Evolutionary conservation across 1,284 basidiomycete genomes (phyloP), one percentile per base, ranked within the genome.

Genomic region (Bondarzewia mesenterica): DNA sequence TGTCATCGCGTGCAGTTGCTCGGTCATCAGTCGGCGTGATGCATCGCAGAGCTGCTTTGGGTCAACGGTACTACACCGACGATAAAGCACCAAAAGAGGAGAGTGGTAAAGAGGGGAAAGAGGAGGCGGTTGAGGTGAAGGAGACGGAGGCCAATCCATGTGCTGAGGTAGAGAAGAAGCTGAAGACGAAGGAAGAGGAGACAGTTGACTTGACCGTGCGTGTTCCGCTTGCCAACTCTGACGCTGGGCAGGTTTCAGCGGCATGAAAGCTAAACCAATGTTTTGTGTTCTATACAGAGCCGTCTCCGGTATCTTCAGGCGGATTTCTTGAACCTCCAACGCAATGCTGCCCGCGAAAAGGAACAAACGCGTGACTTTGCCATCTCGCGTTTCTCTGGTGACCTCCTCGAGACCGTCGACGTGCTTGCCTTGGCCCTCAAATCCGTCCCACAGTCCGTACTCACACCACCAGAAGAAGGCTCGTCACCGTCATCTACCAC

Each of bases 281-380:
- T 43, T 36, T 42, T 4, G 25, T 16, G 25, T n/a, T 25, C 48
- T 21, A 48, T 25, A 8, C 54, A 93, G 91, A 75, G 81, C 60
- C 86, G 90, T 58, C 72, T 93, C 60, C 83, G 87, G 52, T 94
- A 95, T 64, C 74, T 89, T 50, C 86, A 91, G 63, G 96, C 95
- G 55, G 95, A 99, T 71, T 92, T 93, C 69, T 75, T 97, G 54
- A 99, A 98, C 65, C 75, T 97, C 44, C 91, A 94, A 64, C 86
- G 93, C 51, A 92, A 94, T 58, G 78, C 91, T 49, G 82, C 83
- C 23, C 80, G 90, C 54, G 95, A 99, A 69, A 93, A 92, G 73
- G 80, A 89, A 63, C 89, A 92, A 65, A 90, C 93, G 16, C 82
- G 84, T 52, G 93, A 97, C 68, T 95, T 89, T 68, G 94, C 93